phyloP scores from a whole-genome alignment of 169 alveolate species.

The Theileria annulata region DNA sequence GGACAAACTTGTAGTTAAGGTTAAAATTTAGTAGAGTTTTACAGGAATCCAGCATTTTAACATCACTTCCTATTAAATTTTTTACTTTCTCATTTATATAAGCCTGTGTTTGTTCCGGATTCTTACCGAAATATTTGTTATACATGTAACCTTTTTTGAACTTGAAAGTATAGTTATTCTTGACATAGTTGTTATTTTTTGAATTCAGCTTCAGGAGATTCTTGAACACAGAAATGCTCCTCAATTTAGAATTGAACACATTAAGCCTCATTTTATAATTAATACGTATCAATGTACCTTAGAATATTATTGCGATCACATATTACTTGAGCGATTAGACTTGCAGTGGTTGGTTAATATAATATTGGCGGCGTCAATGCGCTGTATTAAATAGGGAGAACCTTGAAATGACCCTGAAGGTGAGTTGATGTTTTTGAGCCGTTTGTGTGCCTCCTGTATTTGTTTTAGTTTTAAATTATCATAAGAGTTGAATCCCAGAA shows the following conservation, averaged over 20 bases:
- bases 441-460: slow-evolving; percentile 49
- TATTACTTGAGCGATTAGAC: background rate
- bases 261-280: background rate
- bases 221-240: background rate
- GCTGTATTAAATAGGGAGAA: slow-evolving; percentile 62
- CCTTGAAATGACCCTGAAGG: slow-evolving; percentile 56
- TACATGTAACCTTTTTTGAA: background rate
- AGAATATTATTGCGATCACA: background rate
- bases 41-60: slow-evolving; percentile 1
- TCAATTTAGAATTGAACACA: background rate
- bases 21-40: background rate
- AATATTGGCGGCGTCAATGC: slow-evolving; percentile 61
- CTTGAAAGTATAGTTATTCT: background rate
- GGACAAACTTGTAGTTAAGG: background rate
- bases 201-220: slow-evolving; percentile 4
- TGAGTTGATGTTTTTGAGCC: slow-evolving; percentile 43
- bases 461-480: slow-evolving; percentile 14
- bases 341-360: slow-evolving; percentile 25
- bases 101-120: background rate
- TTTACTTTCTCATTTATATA: background rate
- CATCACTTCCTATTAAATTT: background rate
- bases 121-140: background rate
- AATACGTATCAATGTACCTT: slow-evolving; percentile 2
- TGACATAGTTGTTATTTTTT: background rate
- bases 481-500: slow-evolving; percentile 43